Base-by-base conservation (phyloP, 2,329 filamentous ascomycete genomes). In the Chrysosporium queenslandicum region DNA sequence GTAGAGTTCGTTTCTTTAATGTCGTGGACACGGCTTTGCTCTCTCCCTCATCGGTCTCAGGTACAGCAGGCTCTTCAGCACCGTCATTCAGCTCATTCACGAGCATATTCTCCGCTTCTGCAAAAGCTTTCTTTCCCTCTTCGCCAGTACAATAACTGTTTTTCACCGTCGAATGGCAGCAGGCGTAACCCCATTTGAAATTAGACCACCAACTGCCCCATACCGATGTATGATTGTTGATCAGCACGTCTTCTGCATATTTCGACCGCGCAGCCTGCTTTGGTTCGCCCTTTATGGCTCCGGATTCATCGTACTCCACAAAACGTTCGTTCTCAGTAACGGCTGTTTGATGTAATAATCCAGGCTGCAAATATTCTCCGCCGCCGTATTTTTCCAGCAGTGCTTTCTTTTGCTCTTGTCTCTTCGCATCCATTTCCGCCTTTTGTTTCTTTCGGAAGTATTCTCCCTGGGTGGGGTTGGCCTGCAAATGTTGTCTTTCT, bases 191-290 rank as follows among this genome's bases (percentile, higher is more conserved):
- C 92, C 92, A 98, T 68, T 85, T 80, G 71, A 96, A 97, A 64
- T 87, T 83, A 50, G 82, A 80, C 92, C 92, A 98, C 92, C 92
- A 98, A 63, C 89, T 95, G 46, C 92, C 92, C 87, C 89, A 98
- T 2, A 95, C 84, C 0, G 85, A 84, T 2, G 81, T 88, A 70
- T 98, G 92, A 64, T 98, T 98, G 73, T 94, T 91, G 66, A 85
- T 79, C 50, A 86, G 73, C 0, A 96, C 77, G 62, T 98, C 88
- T 64, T 98, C 92, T 3, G 83, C 71, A 64, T 98, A 98, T 66
- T 96, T 97, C 37, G 88, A 94, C 67, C 86, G 91, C 47, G 84
- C 85, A 49, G 79, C 78, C 52, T 80, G 80, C 65, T 84, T 86
- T 0, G 84, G 83, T 23, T 81, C 81, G n/a, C 91, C 90, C 71